Conservation (phyloP, 2,329 filamentous ascomycete genomes). For the Arthrocladium fulminans region DNA sequence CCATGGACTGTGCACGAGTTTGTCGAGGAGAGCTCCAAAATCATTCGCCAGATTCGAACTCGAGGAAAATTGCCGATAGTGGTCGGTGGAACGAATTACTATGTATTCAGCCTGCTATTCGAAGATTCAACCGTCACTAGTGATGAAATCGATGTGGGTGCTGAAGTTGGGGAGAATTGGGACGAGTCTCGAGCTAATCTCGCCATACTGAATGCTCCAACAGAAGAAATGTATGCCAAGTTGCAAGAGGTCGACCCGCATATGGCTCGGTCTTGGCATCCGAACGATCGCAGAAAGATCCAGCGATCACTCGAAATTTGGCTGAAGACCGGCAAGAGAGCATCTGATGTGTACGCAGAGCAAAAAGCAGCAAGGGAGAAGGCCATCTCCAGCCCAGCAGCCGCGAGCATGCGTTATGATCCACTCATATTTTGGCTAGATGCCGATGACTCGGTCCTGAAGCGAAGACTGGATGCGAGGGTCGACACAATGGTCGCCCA, state of each 20-base stretch:
- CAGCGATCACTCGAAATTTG: slow-evolving; percentile 83
- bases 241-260: slow-evolving; percentile 73
- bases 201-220: slow-evolving; percentile 58
- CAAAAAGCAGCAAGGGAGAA: slow-evolving; percentile 40
- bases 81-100: slow-evolving; percentile 93
- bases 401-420: slow-evolving; percentile 38
- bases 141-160: slow-evolving; percentile 19
- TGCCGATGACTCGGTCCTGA: slow-evolving; percentile 58
- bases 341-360: slow-evolving; percentile 79
- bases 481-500: slow-evolving; percentile 73
- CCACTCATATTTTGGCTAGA: slow-evolving; percentile 83
- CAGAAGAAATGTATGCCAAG: slow-evolving; percentile 62
- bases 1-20: slow-evolving; percentile 79
- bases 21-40: slow-evolving; percentile 55
- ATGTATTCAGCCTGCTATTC: slow-evolving; percentile 81
- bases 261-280: slow-evolving; percentile 90
- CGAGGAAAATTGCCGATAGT: slow-evolving; percentile 78
- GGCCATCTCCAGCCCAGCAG: slow-evolving; percentile 10
- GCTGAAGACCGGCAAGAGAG: slow-evolving; percentile 67
- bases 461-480: slow-evolving; percentile 61
- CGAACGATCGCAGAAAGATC: slow-evolving; percentile 85
- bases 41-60: slow-evolving; percentile 68
- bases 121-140: slow-evolving; percentile 54
- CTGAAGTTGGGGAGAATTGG: slow-evolving; percentile 18
- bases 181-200: slow-evolving; percentile 10